Conservation (phyloP, 257 asterid species). For the Voacanga thouarsii region DNA sequence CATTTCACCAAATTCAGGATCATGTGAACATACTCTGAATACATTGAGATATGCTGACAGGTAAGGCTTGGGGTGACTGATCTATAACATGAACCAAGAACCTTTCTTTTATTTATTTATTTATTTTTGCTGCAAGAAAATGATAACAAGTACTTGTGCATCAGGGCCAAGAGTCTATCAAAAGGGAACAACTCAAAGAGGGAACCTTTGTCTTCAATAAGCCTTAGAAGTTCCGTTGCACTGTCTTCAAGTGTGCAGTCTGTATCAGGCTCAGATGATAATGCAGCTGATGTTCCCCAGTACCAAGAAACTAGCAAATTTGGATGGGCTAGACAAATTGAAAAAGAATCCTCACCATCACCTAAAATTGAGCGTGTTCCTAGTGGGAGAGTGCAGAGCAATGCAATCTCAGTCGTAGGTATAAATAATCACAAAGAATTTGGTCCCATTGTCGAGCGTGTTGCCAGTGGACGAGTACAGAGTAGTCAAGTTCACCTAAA, state of each 20-base stretch:
- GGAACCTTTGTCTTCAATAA: conserved; percentile 29
- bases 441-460: conserved; percentile 13
- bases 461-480: conserved; percentile 23
- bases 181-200: conserved; percentile 35
- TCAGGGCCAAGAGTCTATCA: conserved; percentile 43
- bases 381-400: conserved; percentile 22
- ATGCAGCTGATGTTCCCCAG: conserved; percentile 5
- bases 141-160: background rate
- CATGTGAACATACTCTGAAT: conserved; percentile 38
- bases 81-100: background rate
- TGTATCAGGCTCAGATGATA: conserved; percentile 21
- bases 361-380: conserved; percentile 23
- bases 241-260: conserved; percentile 18
- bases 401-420: conserved; percentile 2
- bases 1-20: conserved; percentile 36
- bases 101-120: background rate
- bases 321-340: conserved; percentile 21
- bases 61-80: conserved; percentile 8
- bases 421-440: conserved; percentile 15
- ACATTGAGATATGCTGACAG: conserved; percentile 40
- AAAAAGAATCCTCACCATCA: conserved; percentile 23
- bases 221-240: conserved; percentile 24
- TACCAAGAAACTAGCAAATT: conserved; percentile 17
- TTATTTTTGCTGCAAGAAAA: background rate
- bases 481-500: conserved; percentile 5